Evolutionary conservation across 768 basidiomycete genomes (phyloP).

Genomic region (Lentinula lateritia): DNA sequence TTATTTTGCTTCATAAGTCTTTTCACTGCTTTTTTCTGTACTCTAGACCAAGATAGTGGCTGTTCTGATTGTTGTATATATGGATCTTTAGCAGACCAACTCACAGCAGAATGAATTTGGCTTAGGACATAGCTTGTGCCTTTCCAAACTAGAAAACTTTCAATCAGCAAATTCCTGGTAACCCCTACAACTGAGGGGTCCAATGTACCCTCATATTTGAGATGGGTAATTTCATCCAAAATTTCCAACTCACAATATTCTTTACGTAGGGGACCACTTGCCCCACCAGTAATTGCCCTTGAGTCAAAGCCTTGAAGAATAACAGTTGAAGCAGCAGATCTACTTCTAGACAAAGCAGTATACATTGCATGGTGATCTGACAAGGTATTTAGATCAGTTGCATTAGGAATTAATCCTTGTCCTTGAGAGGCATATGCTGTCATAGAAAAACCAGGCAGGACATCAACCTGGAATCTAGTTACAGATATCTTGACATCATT

Average conservation of each 20-base stretch:
- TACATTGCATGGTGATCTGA: constrained; percentile 9
- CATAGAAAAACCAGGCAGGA: constrained; percentile 24
- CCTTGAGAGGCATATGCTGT: constrained; percentile 28
- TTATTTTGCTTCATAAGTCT: too few species aligned
- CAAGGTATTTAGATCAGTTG: constrained; percentile 20
- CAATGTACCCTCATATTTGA: not conserved
- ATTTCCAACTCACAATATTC: constrained; percentile 19
- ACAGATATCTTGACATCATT: constrained; percentile 14
- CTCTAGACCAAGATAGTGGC: too few species aligned
- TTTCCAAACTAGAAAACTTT: not conserved
- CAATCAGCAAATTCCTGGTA: not conserved
- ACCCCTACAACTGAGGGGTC: not conserved
- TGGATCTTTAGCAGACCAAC: not conserved
- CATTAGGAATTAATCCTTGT: constrained; percentile 20
- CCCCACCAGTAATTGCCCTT: constrained; percentile 10
- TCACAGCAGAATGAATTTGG: not conserved
- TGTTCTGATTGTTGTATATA: not conserved
- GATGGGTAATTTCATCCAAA: constrained; percentile 18
- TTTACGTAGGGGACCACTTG: constrained; percentile 8
- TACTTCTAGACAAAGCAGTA: constrained; percentile 7
- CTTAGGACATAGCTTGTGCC: not conserved
- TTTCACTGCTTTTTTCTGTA: too few species aligned
- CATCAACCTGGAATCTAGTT: not conserved
- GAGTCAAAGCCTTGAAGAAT: constrained; percentile 15
- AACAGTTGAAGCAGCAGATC: constrained; percentile 15